Evolutionary conservation across 2,329 filamentous ascomycete species (phyloP), one percentile per base, ranked within the genome.

Genomic region (Penicillium sp.): DNA sequence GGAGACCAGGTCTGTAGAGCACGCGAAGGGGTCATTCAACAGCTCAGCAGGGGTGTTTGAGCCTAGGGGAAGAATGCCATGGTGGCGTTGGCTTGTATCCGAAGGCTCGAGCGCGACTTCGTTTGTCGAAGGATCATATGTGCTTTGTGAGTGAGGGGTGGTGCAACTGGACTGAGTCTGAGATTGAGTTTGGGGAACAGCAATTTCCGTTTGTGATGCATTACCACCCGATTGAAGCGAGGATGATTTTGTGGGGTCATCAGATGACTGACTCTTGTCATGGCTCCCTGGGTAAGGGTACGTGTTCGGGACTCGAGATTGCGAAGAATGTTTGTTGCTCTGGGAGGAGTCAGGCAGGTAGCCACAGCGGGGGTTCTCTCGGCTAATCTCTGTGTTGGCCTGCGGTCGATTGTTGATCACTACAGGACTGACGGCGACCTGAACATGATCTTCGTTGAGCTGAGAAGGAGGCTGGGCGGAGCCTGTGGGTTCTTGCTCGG

Each of bases 241-340:
- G 22, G 61, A 56, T 18, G 58, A 43, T 39, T 61, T 55, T 3
- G 58, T 47, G 33, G 47, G 59, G 27, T 64, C 60, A 47, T 68
- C 62, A 24, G 66, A 69, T 31, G 58, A 50, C 19, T 54, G 44
- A n/a, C 37, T 54, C 39, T 63, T 62, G 11, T 60, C 54, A 27
- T 63, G 57, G 51, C 54, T 63, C 22, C 64, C 69, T 55, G 67
- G 61, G 39, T 63, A 71, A 10, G 61, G 64, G 55, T 74, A 72
- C 6, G 74, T 76, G 50, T 75, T 73, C 27, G 69, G 54, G 35
- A 77, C 67, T 33, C 69, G 67, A 18, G 73, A 73, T 51, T 75
- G 70, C 18, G 73, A 75, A 1, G 73, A 76, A 7, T 61, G 68
- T 54, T 72, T 72, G 35, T 62, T 62, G 27, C 55, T 62, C 18